Base-by-base conservation (phyloP, 108 stramenopile genomes). In the Stephanodiscus minutulus region DNA sequence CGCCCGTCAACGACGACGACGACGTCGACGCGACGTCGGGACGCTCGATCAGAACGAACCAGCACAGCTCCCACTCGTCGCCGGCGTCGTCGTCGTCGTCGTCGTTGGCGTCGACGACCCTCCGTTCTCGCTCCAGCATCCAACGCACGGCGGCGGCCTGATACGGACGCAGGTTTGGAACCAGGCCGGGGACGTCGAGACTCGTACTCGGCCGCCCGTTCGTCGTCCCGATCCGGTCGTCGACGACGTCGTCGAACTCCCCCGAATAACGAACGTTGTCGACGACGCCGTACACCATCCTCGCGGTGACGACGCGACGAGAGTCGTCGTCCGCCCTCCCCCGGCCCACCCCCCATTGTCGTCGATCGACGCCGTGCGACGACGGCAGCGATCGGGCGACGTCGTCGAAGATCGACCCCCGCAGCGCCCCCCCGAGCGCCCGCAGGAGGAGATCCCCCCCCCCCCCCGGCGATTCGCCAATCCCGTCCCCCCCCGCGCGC, bases 81-180 rank as follows among this genome's bases (percentile, higher is more conserved):
- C 39, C 60, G 4, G 21, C 46, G 41, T 59, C 21, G n/a, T n/a
- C n/a, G n/a, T n/a, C n/a, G n/a, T n/a, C n/a, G n/a, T n/a, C n/a
- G 7, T 54, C 63, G 24, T 21, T 8, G 41, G 48, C 58, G 31
- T 49, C 15, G 29, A 64, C 31, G 9, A 68, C 29, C 25, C 47
- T 21, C 1, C 52, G 33, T 66, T 91, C 91, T 54, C 87, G 73
- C 62, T 77, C 31, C 22, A 91, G 48, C 91, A 91, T 91, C 91
- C 91, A 91, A 21, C 83, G 68, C 7, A 91, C 91, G 41, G 88
- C 88, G 15, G 74, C 74, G 39, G 72, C 70, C 63, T 91, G 88
- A 59, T 91, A 91, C 47, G 83, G 84, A 43, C 88, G 85, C 56
- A 91, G 61, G 5, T 74, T 86, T 31, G 90, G 90, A 10, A 76